A percentile compares a stretch with the other conserved stretches of the same genome.
These are phyloP conservation scores for Davidsoniella neocaledoniae DNA, from an alignment of 2,329 filamentous ascomycete species.

Conservation along the genomic window DNA sequence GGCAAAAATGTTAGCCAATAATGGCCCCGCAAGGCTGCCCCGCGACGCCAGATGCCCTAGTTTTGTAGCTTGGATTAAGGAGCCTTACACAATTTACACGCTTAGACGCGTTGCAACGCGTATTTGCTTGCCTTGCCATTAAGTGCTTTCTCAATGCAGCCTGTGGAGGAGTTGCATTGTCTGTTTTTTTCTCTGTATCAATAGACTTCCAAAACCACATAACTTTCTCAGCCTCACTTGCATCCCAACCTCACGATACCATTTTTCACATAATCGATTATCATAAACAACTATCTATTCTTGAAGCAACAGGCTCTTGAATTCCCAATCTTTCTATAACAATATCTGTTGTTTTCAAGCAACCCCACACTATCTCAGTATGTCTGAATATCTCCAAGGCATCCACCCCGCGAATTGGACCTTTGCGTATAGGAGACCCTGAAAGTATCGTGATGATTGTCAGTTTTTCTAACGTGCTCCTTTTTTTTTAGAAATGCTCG, in stretches of 20 bases:
- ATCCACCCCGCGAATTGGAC: background rate
- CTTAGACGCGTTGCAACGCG: slow-evolving; percentile 6
- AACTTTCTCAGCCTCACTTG: slow-evolving; percentile 4
- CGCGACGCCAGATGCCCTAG: background rate
- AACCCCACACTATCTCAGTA: slow-evolving; percentile 7
- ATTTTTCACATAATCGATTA: background rate
- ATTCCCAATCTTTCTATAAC: background rate
- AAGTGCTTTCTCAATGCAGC: slow-evolving; percentile 7
- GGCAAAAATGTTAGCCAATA: background rate
- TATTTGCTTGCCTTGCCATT: slow-evolving; percentile 2
- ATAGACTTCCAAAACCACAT: background rate
- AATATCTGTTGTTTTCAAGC: background rate
- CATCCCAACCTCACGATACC: background rate
- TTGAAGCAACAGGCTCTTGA: too few species aligned
- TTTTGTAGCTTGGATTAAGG: background rate
- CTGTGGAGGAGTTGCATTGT: background rate
- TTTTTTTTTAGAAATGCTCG: slow-evolving; percentile 50
- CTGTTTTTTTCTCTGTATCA: background rate
- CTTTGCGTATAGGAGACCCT: background rate
- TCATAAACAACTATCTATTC: too few species aligned
- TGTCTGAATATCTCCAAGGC: background rate
- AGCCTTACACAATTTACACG: slow-evolving; percentile 9
- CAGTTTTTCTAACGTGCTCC: slow-evolving; percentile 4
- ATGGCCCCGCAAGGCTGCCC: background rate
- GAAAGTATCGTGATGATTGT: background rate